Evolutionary conservation across 495 filamentous ascomycete species (phyloP).

Genomic region (Penicillium antarcticum): DNA sequence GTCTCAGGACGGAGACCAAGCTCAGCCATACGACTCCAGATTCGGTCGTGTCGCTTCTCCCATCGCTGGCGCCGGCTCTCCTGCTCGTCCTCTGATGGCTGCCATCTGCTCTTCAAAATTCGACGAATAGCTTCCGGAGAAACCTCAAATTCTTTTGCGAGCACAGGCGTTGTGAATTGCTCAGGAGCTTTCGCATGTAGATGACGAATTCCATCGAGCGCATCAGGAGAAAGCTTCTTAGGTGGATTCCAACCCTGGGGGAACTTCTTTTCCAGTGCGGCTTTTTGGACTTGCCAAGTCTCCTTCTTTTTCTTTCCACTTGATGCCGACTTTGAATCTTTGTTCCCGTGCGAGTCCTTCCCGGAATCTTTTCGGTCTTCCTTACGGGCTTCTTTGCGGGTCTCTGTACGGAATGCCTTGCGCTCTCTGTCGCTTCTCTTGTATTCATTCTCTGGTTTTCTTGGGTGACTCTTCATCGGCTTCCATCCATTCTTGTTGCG

Average conservation of each 20-base stretch:
- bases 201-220: conserved; percentile 78
- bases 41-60: conserved; percentile 71
- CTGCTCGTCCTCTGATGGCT: conserved; percentile 57
- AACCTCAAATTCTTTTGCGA: conserved; percentile 77
- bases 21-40: conserved; percentile 74
- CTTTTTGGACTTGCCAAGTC: conserved; percentile 70
- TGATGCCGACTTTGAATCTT: conserved; percentile 5
- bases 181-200: conserved; percentile 73
- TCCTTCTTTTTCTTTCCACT: conserved; percentile 39
- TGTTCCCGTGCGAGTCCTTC: conserved; percentile 8
- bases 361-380: background rate
- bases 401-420: conserved; percentile 2
- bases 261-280: conserved; percentile 68
- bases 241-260: conserved; percentile 70
- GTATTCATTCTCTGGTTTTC: background rate
- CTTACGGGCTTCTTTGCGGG: background rate
- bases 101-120: conserved; percentile 84
- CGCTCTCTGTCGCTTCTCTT: conserved; percentile 2
- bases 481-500: background rate
- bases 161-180: conserved; percentile 66
- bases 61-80: conserved; percentile 65
- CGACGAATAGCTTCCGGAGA: conserved; percentile 83
- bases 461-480: background rate
- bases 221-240: conserved; percentile 88
- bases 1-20: conserved; percentile 57